Evolutionary conservation across 164 flowering plant genomes (phyloP), one percentile per base, ranked within the genome.

Genomic region (Malania oleifera): DNA sequence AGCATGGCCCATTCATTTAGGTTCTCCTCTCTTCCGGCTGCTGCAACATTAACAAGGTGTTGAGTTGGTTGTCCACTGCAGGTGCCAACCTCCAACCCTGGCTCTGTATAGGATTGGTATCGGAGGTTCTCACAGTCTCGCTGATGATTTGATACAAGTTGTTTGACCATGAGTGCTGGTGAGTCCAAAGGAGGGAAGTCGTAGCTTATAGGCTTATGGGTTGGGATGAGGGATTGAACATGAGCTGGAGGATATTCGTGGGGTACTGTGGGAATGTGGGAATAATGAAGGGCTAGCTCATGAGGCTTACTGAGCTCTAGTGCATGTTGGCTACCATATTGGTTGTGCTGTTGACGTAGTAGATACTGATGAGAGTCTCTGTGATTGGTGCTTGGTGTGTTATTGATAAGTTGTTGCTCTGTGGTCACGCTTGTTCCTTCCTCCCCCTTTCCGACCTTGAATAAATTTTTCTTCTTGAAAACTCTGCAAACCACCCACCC

Each of bases 401-500:
- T 70, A 41, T 19, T 28, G 71, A 45, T 60, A 29, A 18, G 51
- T 24, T 62, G 75, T 19, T 65, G 76, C 0, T 72, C 70, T 34
- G 64, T 52, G 45, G 29, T 49, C 12, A 57, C 62, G 63, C 56
- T 68, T 12, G 59, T 54, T 19, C 77, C 82, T 50, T 69, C 79
- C 23, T 75, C 80, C 23, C 73, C 80, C 17, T 54, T 56, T 20
- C 75, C 80, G 13, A 87, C 67, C 63, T 85, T 91, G 85, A 91
- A 89, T 9, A 89, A 67, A 40, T 85, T 82, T 71, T 85, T 88
- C 80, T 91, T 91, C 84, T 83, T 91, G 79, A 89, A 91, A 43
- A 91, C 98, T 40, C 95, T 75, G 56, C 98, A 91, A 5, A 91
- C 79, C 15, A 91, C 98, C 98, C 98, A 91, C 0, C 96, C 98